These are phyloP conservation scores for Citrus trifoliata DNA, from an alignment of 345 rosid genomes.

Conservation along the genomic window DNA sequence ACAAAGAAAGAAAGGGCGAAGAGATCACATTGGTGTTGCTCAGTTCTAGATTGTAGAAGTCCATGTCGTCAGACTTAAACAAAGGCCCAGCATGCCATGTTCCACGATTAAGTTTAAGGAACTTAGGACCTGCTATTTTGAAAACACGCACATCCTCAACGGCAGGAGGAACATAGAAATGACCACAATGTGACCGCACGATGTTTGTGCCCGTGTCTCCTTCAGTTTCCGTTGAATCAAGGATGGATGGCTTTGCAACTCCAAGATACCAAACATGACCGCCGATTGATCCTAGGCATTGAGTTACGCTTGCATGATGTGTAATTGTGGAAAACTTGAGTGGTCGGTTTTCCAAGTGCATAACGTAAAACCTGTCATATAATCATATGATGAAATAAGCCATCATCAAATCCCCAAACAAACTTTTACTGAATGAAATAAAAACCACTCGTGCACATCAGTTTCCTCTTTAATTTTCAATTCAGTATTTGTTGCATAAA, in stretches of 20 bases:
- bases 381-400: not conserved
- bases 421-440: not conserved
- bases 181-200: conserved; percentile 46
- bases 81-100: conserved; percentile 93
- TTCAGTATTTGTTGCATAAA: not conserved
- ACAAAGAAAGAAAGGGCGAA: not conserved
- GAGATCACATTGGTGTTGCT: conserved; percentile 73
- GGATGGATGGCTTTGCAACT: conserved; percentile 64
- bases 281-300: conserved; percentile 82
- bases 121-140: conserved; percentile 64
- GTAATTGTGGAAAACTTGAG: conserved; percentile 50
- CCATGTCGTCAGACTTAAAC: conserved; percentile 48
- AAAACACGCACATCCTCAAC: conserved; percentile 58
- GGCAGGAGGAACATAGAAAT: conserved; percentile 58
- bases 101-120: conserved; percentile 60
- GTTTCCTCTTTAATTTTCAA: not conserved
- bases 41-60: conserved; percentile 82
- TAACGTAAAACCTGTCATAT: conserved; percentile 50
- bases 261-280: conserved; percentile 81
- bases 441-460: not conserved
- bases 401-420: not conserved
- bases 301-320: conserved; percentile 85
- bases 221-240: conserved; percentile 16
- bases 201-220: conserved; percentile 1
- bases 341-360: conserved; percentile 44